Evolutionary conservation across 352 stramenopile genomes (phyloP), one percentile per base, ranked within the genome.

Genomic region (Phytophthora ramorum): DNA sequence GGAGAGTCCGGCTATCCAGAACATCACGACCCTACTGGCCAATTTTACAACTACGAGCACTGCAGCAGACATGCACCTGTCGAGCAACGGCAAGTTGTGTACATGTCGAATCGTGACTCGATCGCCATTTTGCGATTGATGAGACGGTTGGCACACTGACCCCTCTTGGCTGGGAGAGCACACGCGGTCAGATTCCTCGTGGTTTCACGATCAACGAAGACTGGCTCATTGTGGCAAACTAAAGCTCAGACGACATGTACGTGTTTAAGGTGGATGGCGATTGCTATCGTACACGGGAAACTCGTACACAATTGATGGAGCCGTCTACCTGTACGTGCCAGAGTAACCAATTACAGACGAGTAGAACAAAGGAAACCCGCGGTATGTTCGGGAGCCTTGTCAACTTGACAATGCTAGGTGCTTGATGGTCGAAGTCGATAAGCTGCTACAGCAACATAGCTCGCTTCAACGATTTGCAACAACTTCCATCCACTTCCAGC

Each of bases 51-150:
- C 46, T 35, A 50, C 46, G 24, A 67, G 52, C 2, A 53, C 55
- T 14, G 59, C 51, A 6, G 76, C 78, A 3, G 78, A 83, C 34
- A 78, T 87, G 57, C 65, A 85, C 47, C 58, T 82, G 24, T 83
- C 79, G 5, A 63, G 52, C 3, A 71, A 71, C 50, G 76, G 73
- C 34, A 66, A 72, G 17, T 88, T 52, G 35, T 86, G 19, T 89
- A 83, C 69, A 54, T 75, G 45, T 86, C 79, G 37, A 89, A 85
- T 66, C 79, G 79, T 22, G 72, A 89, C 71, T 81, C 70, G 55
- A 80, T 89, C 24, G 69, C 77, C 7, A 79, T 83, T 14, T 89
- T 47, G 37, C 44, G 24, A 64, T 87, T 38, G 56, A 67, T 20
- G 38, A 64, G 20, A 28, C 38, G 2, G 24, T 63, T 10, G 70